Evolutionary conservation across 345 rosid species (phyloP).

Genomic region (Citropsis articulata): DNA sequence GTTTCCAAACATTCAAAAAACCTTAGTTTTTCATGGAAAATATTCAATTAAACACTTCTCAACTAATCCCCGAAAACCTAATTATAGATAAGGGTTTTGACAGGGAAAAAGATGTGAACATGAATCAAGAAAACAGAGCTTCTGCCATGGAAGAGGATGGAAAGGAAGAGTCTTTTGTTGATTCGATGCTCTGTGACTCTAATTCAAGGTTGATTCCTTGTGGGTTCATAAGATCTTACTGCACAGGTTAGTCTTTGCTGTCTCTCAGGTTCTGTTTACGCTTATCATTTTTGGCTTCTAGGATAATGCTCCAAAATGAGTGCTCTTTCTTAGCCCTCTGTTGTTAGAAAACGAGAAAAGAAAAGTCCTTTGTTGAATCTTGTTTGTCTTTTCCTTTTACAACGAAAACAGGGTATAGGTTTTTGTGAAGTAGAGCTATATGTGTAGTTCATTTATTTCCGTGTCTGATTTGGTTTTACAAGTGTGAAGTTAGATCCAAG

Average conservation of each 20-base stretch:
- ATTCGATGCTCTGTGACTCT: constrained; percentile 77
- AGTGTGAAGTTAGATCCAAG: neutral
- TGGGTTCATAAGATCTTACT: constrained; percentile 51
- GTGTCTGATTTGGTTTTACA: neutral
- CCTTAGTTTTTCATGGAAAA: constrained; percentile 42
- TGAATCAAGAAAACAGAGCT: constrained; percentile 38
- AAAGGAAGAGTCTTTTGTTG: constrained; percentile 34
- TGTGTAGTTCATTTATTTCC: neutral
- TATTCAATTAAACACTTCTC: constrained; percentile 22
- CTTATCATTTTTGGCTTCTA: neutral
- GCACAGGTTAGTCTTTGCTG: constrained; percentile 41
- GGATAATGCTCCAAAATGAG: neutral
- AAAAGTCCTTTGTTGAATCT: neutral
- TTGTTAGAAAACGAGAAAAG: too few species aligned
- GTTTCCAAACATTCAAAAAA: constrained; percentile 8
- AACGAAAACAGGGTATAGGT: neutral
- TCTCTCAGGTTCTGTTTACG: neutral
- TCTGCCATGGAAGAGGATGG: constrained; percentile 33
- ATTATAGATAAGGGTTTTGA: constrained; percentile 24
- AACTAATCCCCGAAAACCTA: constrained; percentile 17
- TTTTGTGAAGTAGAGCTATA: neutral
- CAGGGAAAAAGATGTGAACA: constrained; percentile 24
- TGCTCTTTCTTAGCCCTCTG: too few species aligned
- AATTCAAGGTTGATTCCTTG: constrained; percentile 50
- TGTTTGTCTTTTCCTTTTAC: neutral